Conservation (phyloP, 2,329 filamentous ascomycete species). For the Thelonectria rubi region DNA sequence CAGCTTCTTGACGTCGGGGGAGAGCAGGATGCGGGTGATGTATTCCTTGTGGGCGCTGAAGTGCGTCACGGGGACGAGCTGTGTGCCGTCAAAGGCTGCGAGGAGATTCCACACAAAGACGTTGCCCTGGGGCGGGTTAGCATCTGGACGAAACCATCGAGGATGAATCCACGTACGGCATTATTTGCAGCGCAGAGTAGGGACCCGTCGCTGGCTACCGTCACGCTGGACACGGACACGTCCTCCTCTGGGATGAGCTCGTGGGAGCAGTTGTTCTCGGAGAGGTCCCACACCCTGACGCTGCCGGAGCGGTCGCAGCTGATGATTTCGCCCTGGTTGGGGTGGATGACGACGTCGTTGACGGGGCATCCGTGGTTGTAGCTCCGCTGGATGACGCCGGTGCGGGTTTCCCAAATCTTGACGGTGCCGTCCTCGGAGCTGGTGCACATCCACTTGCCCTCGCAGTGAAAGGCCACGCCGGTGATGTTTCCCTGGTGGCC, state of each 20-base stretch:
- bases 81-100: slow-evolving; percentile 82
- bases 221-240: slow-evolving; percentile 91
- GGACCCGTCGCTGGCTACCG: slow-evolving; percentile 92
- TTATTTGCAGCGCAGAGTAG: slow-evolving; percentile 95
- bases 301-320: slow-evolving; percentile 93
- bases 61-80: slow-evolving; percentile 85
- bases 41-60: slow-evolving; percentile 93
- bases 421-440: slow-evolving; percentile 96
- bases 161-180: slow-evolving; percentile 62
- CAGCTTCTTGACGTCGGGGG: slow-evolving; percentile 91
- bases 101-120: slow-evolving; percentile 97
- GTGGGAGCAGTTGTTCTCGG: slow-evolving; percentile 96
- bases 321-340: slow-evolving; percentile 97
- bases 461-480: slow-evolving; percentile 96
- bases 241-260: slow-evolving; percentile 97
- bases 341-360: slow-evolving; percentile 99
- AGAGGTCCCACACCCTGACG: slow-evolving; percentile 94
- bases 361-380: slow-evolving; percentile 90
- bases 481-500: slow-evolving; percentile 97
- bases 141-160: background rate
- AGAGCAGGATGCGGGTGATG: slow-evolving; percentile 90
- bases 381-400: slow-evolving; percentile 86
- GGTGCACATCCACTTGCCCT: slow-evolving; percentile 99
- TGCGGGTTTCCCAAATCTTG: slow-evolving; percentile 95
- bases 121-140: slow-evolving; percentile 73